phyloP scores from a whole-genome alignment of 441 rosid species.

The Adansonia rubrostipa region DNA sequence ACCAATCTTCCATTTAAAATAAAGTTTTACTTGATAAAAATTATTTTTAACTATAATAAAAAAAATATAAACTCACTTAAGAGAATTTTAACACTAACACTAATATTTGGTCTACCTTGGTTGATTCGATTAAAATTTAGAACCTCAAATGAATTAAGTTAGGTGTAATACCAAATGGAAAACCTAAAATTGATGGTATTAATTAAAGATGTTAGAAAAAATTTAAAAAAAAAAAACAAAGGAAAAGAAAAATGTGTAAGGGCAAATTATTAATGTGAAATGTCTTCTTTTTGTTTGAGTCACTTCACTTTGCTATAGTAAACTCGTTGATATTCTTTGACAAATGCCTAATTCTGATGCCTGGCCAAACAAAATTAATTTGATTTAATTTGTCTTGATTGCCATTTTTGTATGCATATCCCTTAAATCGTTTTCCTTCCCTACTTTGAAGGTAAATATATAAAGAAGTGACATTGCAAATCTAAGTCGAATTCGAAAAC shows the following conservation, averaged over 20 bases:
- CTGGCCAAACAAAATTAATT: background rate
- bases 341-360: background rate
- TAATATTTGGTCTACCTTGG: too few relatives aligned
- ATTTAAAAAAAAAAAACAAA: background rate
- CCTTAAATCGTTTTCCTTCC: background rate
- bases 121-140: background rate
- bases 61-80: too few relatives aligned
- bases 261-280: background rate
- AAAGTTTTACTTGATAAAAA: too few relatives aligned
- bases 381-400: background rate
- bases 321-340: background rate
- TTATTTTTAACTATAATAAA: too few relatives aligned
- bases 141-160: background rate
- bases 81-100: too few relatives aligned
- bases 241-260: background rate
- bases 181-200: background rate
- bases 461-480: too few relatives aligned
- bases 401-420: background rate
- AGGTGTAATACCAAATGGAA: background rate
- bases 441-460: background rate
- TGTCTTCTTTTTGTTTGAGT: background rate
- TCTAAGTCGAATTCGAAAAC: too few relatives aligned
- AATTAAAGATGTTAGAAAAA: background rate
- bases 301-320: background rate
- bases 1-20: too few relatives aligned